phyloP scores from a whole-genome alignment of 1,139 yeast genomes.

The Yamadazyma dendronema region DNA sequence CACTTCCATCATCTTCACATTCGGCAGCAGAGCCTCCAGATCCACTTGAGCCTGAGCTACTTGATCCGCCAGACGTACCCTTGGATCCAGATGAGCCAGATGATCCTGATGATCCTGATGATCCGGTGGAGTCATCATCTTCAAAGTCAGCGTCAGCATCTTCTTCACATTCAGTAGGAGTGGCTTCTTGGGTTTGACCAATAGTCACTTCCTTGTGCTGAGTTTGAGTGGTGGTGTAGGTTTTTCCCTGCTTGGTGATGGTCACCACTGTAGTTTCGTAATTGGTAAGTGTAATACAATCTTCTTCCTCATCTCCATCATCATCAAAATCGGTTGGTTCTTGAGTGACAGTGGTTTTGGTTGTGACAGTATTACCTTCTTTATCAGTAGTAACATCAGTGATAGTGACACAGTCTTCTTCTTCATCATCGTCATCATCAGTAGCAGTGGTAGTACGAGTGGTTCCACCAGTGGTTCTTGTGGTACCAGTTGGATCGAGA shows the following conservation, averaged over 20 bases:
- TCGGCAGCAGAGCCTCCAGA: constrained; percentile 1
- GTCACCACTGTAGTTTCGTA: constrained; percentile 9
- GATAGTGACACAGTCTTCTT: constrained; percentile 13
- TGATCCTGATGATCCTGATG: constrained; percentile 7
- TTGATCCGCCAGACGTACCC: constrained; percentile 1
- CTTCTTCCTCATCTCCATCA: constrained; percentile 15
- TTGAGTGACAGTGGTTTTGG: constrained; percentile 3
- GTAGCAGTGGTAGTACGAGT: not conserved
- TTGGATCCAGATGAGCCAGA: not conserved
- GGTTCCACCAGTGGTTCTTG: not conserved
- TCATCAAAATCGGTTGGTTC: constrained; percentile 11
- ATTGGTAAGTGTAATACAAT: constrained; percentile 14
- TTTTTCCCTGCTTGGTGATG: constrained; percentile 9
- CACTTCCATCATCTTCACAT: not conserved
- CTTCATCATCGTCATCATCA: constrained; percentile 11
- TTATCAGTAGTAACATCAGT: constrained; percentile 4
- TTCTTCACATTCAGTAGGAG: constrained; percentile 5
- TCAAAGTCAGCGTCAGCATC: constrained; percentile 6
- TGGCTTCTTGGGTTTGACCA: constrained; percentile 6
- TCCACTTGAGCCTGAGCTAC: constrained; percentile 13
- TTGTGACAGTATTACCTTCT: not conserved
- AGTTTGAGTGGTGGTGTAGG: constrained; percentile 8
- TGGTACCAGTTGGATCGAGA: constrained; percentile 1
- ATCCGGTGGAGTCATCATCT: constrained; percentile 11
- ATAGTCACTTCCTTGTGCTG: constrained; percentile 11